Base-by-base conservation (phyloP, 192 early-diverging fungal species). In the Entomortierella lignicola region DNA sequence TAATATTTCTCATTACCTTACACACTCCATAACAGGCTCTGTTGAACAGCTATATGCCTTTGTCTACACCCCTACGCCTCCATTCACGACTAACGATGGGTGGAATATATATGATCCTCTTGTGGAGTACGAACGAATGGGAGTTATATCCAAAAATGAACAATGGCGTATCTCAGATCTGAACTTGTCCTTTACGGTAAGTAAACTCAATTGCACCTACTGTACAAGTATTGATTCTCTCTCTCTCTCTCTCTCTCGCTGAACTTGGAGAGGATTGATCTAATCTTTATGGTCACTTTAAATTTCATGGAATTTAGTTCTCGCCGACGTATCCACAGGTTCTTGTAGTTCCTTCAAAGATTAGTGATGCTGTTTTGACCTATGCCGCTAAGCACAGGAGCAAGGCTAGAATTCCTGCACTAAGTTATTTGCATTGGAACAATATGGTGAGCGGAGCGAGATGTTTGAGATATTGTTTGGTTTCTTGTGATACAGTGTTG, bases 301-400 rank as follows among this genome's bases (percentile, higher is more conserved):
- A 37, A 30, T 55, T 63, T 34, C 55, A 23, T 65, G 48, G 29
- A 39, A 42, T n/a, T 13, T 77, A 94, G 90, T 89, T 97, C 69
- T 96, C 92, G 47, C 84, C 92, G 2, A 98, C 98, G 17, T 99
- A 99, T 77, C 97, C 98, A 26, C 66, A 85, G 0, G 61, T 87
- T 8, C 71, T 99, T 52, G 92, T 88, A 0, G 96, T 99, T 8
- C 98, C 98, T 17, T 47, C 84, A 17, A 91, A 87, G 68, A 98
- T 99, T 67, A 95, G 91, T 66, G 98, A 99, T 72, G 93, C 91
- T 50, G 91, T 93, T 20, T 79, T 99, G 65, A 91, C 87, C 23
- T 92, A 99, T 84, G 96, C 95, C 10, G 91, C 87, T 23, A 92
- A 91, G 80, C 96, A 97, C 72, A 85, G 98, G 61, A 96, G 94